phyloP scores from a whole-genome alignment of 352 stramenopile species.

The Achlya hypogyna region DNA sequence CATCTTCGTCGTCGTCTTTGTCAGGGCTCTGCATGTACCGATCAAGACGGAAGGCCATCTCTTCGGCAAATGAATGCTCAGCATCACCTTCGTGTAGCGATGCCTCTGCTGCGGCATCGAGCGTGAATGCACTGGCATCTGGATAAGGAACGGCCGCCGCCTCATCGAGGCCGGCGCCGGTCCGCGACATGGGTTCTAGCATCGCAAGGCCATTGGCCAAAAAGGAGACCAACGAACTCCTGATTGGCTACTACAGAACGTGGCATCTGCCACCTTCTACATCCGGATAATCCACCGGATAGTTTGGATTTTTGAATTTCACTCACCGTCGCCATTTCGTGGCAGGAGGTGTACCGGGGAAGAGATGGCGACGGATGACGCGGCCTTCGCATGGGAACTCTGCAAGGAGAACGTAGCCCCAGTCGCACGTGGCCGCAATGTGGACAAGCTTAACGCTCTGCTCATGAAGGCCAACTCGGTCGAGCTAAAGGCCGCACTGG shows the following conservation, averaged over 20 bases:
- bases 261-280: not conserved
- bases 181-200: too few species aligned
- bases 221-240: not conserved
- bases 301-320: slow-evolving; percentile 6
- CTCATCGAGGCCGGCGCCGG: too few species aligned
- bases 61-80: too few species aligned
- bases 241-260: not conserved
- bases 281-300: not conserved
- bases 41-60: not conserved
- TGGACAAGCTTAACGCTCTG: slow-evolving; percentile 70
- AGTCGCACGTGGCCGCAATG: slow-evolving; percentile 66
- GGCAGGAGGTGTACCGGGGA: not conserved
- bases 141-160: too few species aligned
- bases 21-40: not conserved
- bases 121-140: too few species aligned
- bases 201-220: not conserved
- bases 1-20: not conserved
- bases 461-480: slow-evolving; percentile 45
- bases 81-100: too few species aligned
- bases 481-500: slow-evolving; percentile 45
- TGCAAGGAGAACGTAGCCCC: slow-evolving; percentile 86
- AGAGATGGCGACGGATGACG: slow-evolving; percentile 2
- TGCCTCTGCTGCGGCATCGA: too few species aligned
- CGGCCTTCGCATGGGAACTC: slow-evolving; percentile 72
- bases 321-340: not conserved